These are phyloP conservation scores for Paracoccidioides lutzii DNA, from an alignment of 2,329 filamentous ascomycete species.

Conservation along the genomic window DNA sequence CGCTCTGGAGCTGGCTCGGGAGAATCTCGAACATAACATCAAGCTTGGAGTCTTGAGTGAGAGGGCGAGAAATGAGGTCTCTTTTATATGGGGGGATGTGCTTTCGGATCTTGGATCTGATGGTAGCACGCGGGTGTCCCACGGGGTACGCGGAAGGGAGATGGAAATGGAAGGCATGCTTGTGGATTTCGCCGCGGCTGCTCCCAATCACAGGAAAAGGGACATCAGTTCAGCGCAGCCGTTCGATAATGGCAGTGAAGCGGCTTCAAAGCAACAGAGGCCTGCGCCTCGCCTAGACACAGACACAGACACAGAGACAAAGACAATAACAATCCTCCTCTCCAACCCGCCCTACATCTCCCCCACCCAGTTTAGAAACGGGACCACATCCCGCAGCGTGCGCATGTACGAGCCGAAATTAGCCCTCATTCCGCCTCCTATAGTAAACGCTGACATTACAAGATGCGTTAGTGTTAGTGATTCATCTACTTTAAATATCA, in stretches of 20 bases:
- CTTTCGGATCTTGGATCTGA: background rate
- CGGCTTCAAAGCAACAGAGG: background rate
- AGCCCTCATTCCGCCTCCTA: slow-evolving; percentile 55
- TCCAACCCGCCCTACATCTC: slow-evolving; percentile 93
- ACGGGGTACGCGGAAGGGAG: background rate
- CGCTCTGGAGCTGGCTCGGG: slow-evolving; percentile 52
- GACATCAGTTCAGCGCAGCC: background rate
- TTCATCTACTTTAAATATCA: no score
- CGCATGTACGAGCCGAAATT: slow-evolving; percentile 66
- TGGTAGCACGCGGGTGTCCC: background rate
- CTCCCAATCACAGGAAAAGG: background rate
- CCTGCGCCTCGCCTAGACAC: no score
- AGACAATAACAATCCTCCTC: slow-evolving; percentile 46
- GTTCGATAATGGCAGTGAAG: background rate
- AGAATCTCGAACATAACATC: slow-evolving; percentile 49
- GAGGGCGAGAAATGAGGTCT: slow-evolving; percentile 23
- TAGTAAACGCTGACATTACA: background rate
- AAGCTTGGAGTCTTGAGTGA: slow-evolving; percentile 15
- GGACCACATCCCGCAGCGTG: slow-evolving; percentile 58
- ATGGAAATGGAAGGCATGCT: background rate
- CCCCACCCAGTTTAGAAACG: slow-evolving; percentile 41
- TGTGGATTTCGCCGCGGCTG: background rate
- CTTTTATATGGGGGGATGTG: slow-evolving; percentile 36
- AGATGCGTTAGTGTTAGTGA: background rate
- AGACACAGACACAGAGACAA: slow-evolving; percentile 23